These are phyloP conservation scores for Puccinia polysora DNA, from an alignment of 1,284 basidiomycete genomes.

Conservation along the genomic window DNA sequence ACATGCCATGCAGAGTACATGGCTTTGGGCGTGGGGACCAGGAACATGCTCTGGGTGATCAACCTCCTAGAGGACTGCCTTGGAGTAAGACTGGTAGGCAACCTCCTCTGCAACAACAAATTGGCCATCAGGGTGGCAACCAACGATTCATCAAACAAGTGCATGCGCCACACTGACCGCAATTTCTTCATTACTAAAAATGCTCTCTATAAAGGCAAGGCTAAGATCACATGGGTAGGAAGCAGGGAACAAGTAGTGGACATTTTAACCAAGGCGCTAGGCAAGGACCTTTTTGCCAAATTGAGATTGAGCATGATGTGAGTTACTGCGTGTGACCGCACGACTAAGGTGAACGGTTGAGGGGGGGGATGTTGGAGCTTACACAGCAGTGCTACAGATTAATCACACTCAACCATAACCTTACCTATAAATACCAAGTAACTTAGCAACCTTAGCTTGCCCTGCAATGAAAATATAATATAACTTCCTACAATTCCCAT, in stretches of 20 bases:
- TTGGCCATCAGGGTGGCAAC: not conserved
- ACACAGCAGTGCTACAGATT: no score
- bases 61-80: not conserved
- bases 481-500: no score
- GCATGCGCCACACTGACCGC: not conserved
- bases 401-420: no score
- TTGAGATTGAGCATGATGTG: no score
- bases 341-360: no score
- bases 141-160: slow-evolving; percentile 9
- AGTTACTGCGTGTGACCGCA: no score
- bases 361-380: no score
- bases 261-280: slow-evolving; percentile 1
- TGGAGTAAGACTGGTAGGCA: not conserved
- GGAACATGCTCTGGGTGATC: not conserved
- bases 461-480: no score
- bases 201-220: not conserved
- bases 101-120: slow-evolving; percentile 8
- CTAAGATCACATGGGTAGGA: not conserved
- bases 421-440: no score
- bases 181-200: slow-evolving; percentile 6
- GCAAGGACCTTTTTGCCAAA: not conserved
- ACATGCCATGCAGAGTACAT: slow-evolving; percentile 27
- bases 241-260: slow-evolving; percentile 1
- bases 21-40: not conserved
- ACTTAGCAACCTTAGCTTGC: no score